A percentile compares a stretch with the other conserved stretches of the same genome.
phyloP scores from a whole-genome alignment of 2,329 filamentous ascomycete species.

The Cladosporium sp. region DNA sequence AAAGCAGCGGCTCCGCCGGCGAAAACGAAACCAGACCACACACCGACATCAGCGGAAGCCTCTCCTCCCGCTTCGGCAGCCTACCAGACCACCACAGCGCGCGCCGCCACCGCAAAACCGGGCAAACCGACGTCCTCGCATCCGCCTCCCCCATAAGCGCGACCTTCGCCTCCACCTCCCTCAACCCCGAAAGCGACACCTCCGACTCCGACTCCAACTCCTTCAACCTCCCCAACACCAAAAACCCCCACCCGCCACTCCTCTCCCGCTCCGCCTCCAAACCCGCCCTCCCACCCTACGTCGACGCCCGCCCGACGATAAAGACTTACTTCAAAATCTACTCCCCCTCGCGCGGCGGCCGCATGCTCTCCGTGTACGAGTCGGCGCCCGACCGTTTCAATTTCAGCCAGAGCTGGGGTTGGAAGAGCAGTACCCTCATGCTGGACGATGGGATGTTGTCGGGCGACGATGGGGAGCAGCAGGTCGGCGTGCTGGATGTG shows the following conservation, averaged over 20 bases:
- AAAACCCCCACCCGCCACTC: background rate
- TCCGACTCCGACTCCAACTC: slow-evolving; percentile 25
- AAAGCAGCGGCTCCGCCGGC: slow-evolving; percentile 43
- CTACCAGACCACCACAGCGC: background rate
- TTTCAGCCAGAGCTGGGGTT: slow-evolving; percentile 57
- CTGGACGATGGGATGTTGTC: slow-evolving; percentile 42
- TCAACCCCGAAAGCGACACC: background rate
- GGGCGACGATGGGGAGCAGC: slow-evolving; percentile 30
- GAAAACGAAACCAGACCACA: slow-evolving; percentile 38
- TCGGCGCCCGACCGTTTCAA: slow-evolving; percentile 55
- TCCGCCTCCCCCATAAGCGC: slow-evolving; percentile 6
- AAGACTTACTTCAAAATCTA: slow-evolving; percentile 61
- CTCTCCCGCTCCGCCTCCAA: slow-evolving; percentile 5
- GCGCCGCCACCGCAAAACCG: slow-evolving; percentile 22
- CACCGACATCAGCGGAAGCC: slow-evolving; percentile 9
- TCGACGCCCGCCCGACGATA: slow-evolving; percentile 53
- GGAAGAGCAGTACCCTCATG: slow-evolving; percentile 57
- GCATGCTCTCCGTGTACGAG: slow-evolving; percentile 56
- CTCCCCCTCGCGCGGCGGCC: slow-evolving; percentile 53
- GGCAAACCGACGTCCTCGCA: slow-evolving; percentile 22
- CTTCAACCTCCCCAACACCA: slow-evolving; percentile 19
- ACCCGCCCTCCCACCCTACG: slow-evolving; percentile 48
- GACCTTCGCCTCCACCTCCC: slow-evolving; percentile 9
- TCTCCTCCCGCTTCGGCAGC: slow-evolving; percentile 1
- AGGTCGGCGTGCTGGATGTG: slow-evolving; percentile 31